phyloP scores from a whole-genome alignment of 768 basidiomycete genomes.

The Tephrocybe sp. region DNA sequence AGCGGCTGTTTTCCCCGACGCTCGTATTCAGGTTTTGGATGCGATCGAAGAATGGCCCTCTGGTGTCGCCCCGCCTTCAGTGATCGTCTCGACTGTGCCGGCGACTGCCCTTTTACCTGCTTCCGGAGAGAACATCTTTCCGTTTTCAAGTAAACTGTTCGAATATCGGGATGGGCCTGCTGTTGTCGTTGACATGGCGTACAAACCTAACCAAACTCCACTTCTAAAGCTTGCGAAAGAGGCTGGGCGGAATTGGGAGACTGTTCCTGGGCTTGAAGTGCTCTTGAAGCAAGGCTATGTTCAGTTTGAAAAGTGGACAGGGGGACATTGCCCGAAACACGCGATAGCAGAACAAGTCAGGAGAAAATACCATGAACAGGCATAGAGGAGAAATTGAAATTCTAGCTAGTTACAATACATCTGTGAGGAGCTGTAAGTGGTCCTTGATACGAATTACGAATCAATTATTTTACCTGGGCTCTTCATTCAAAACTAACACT shows the following conservation, averaged over 20 bases:
- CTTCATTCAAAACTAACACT: too few relatives aligned
- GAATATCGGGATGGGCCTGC: conserved; percentile 44
- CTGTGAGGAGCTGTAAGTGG: too few relatives aligned
- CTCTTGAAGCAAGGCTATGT: conserved; percentile 86
- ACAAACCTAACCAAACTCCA: conserved; percentile 85
- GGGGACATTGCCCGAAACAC: conserved; percentile 53
- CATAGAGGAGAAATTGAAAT: not conserved
- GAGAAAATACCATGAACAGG: conserved; percentile 36
- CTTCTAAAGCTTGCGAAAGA: conserved; percentile 66
- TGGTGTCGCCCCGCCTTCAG: conserved; percentile 49
- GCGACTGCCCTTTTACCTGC: conserved; percentile 53
- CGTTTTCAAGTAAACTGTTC: conserved; percentile 61
- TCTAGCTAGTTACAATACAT: not conserved
- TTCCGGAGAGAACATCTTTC: conserved; percentile 33
- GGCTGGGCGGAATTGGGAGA: conserved; percentile 56
- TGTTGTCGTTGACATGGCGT: conserved; percentile 94
- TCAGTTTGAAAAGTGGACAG: conserved; percentile 86
- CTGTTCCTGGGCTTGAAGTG: conserved; percentile 81
- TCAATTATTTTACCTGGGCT: too few relatives aligned
- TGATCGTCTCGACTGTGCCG: conserved; percentile 91
- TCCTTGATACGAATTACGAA: not conserved
- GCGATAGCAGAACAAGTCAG: conserved; percentile 49
- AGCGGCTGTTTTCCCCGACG: conserved; percentile 63
- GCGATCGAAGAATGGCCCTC: conserved; percentile 54
- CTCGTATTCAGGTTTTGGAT: conserved; percentile 60